Percentiles rank a stretch among this genome's conserved stretches.
These are phyloP conservation scores for Chaetomiaceae sp. DNA, from an alignment of 2,329 filamentous ascomycete genomes.

Conservation along the genomic window DNA sequence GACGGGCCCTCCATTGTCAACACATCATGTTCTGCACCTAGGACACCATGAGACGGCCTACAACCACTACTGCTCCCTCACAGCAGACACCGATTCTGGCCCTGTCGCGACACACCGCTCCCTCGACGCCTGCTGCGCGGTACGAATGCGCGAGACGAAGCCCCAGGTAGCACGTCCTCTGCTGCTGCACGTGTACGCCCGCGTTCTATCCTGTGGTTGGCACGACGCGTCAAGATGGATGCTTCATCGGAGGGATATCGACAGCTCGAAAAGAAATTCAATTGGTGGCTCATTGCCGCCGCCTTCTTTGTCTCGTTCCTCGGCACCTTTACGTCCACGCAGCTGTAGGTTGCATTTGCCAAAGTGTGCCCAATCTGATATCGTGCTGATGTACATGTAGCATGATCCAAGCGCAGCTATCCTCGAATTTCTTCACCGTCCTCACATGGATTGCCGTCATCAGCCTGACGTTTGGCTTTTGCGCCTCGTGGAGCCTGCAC, in stretches of 20 bases:
- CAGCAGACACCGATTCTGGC: background rate
- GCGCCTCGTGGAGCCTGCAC: conserved; percentile 7
- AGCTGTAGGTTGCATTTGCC: background rate
- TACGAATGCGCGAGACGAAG: background rate
- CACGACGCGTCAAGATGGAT: conserved; percentile 3
- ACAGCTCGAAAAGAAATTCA: conserved; percentile 1
- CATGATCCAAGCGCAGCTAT: conserved; percentile 8
- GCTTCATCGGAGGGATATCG: conserved; percentile 1
- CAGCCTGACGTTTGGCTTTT: conserved; percentile 5
- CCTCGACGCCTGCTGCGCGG: background rate
- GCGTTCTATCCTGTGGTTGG: background rate
- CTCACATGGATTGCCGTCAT: conserved; percentile 3
- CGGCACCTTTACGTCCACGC: conserved; percentile 6
- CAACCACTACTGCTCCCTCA: background rate
- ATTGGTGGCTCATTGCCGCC: conserved; percentile 3
- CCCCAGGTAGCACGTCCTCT: background rate
- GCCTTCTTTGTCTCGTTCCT: conserved; percentile 8
- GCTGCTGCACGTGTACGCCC: background rate
- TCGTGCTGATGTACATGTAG: background rate
- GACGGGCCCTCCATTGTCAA: background rate
- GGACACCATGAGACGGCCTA: background rate
- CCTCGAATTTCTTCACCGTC: conserved; percentile 5
- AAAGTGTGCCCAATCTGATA: background rate
- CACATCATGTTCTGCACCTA: background rate
- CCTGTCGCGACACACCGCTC: background rate